These are phyloP conservation scores for Xylariales sp. DNA, from an alignment of 2,329 filamentous ascomycete species.

Conservation along the genomic window DNA sequence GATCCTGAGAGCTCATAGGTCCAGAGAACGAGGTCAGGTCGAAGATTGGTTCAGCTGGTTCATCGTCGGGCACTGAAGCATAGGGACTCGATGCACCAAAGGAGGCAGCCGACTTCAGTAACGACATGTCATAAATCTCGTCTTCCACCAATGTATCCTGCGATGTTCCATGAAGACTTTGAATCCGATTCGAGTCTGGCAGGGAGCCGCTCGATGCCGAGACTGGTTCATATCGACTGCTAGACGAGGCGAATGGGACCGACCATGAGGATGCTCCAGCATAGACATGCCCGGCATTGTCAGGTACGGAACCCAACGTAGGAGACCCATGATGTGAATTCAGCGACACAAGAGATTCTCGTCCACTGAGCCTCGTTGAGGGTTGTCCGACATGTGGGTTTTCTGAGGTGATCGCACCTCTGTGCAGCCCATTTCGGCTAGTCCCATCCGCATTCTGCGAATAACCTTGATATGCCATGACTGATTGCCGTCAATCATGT, in stretches of 20 bases:
- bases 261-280: constrained; percentile 13
- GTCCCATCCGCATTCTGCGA: constrained; percentile 13
- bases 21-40: constrained; percentile 44
- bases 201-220: constrained; percentile 15
- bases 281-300: constrained; percentile 14
- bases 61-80: constrained; percentile 20
- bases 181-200: constrained; percentile 13
- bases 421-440: constrained; percentile 20
- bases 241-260: constrained; percentile 13
- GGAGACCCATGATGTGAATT: constrained; percentile 23
- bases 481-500: constrained; percentile 8
- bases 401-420: constrained; percentile 26
- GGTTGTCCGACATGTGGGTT: constrained; percentile 16
- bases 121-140: constrained; percentile 27
- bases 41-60: constrained; percentile 30
- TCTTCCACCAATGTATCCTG: constrained; percentile 26
- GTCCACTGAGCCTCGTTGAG: constrained; percentile 17
- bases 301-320: constrained; percentile 5
- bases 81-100: constrained; percentile 29
- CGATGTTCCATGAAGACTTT: constrained; percentile 18
- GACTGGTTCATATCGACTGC: constrained; percentile 16
- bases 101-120: constrained; percentile 22
- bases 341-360: constrained; percentile 27
- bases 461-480: constrained; percentile 22
- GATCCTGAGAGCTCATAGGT: constrained; percentile 39